These are phyloP conservation scores for Pythium rhizo-oryzae DNA, from an alignment of 352 stramenopile genomes.

Conservation along the genomic window DNA sequence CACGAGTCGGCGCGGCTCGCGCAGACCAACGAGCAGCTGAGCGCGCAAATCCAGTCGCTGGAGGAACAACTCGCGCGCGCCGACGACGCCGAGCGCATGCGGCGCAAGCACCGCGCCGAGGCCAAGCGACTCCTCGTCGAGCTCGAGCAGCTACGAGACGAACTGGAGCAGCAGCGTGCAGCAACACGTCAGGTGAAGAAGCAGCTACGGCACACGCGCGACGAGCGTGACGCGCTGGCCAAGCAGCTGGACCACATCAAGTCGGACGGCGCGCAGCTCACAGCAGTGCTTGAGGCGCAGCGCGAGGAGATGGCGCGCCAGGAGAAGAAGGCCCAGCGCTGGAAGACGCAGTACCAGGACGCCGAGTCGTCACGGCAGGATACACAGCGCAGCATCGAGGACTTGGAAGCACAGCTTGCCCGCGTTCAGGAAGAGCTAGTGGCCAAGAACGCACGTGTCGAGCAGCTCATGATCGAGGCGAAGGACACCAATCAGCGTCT, in stretches of 20 bases:
- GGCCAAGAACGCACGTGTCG: conserved; percentile 34
- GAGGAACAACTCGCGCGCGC: conserved; percentile 26
- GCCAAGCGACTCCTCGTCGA: conserved; percentile 12
- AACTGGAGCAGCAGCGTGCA: conserved; percentile 46
- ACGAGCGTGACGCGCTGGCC: conserved; percentile 40
- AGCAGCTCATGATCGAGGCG: conserved; percentile 16
- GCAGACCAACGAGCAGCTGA: conserved; percentile 30
- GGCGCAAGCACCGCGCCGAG: conserved; percentile 15
- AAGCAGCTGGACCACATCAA: conserved; percentile 44
- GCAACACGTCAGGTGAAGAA: conserved; percentile 41
- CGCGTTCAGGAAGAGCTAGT: conserved; percentile 41
- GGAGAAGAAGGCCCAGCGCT: conserved; percentile 30
- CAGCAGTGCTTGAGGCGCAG: conserved; percentile 48
- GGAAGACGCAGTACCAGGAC: conserved; percentile 34
- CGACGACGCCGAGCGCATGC: conserved; percentile 14
- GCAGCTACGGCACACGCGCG: conserved; percentile 30
- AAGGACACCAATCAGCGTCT: background rate
- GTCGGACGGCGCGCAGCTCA: conserved; percentile 45
- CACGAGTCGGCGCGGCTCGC: conserved; percentile 32
- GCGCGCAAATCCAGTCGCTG: conserved; percentile 33
- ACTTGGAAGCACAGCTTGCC: conserved; percentile 35
- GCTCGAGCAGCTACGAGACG: conserved; percentile 21
- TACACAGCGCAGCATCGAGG: conserved; percentile 23
- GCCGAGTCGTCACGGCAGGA: conserved; percentile 14
- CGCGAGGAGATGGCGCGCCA: conserved; percentile 27